Evolutionary conservation across 371 early-diverging fungal species (phyloP).

Genomic region (Mucor circinelloides): DNA sequence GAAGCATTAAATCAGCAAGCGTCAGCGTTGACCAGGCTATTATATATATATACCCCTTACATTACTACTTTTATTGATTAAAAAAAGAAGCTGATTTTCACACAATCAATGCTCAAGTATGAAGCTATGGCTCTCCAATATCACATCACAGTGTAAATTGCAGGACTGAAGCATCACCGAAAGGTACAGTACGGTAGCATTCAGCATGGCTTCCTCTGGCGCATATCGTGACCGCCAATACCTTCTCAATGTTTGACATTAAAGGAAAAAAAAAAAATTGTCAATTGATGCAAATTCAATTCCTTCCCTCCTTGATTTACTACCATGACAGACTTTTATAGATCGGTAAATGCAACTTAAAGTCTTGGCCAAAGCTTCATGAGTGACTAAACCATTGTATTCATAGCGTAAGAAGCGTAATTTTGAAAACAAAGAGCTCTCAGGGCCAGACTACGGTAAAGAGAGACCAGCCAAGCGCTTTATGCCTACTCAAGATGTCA

Average conservation of each 20-base stretch:
- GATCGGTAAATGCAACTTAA: conserved; percentile 16
- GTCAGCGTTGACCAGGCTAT: background rate
- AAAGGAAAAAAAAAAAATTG: background rate
- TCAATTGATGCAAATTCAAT: background rate
- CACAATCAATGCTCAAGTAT: no score
- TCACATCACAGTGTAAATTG: background rate
- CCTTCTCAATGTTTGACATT: background rate
- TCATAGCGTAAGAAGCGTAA: conserved; percentile 33
- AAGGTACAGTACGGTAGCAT: background rate
- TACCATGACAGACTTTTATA: conserved; percentile 21
- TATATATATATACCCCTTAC: background rate
- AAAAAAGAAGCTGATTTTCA: no score
- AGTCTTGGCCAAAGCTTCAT: background rate
- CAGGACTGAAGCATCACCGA: background rate
- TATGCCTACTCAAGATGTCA: conserved; percentile 23
- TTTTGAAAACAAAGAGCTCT: conserved; percentile 52
- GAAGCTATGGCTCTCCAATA: no score
- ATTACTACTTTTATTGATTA: background rate
- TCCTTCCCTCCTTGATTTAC: background rate
- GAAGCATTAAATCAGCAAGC: background rate
- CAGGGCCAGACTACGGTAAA: conserved; percentile 54
- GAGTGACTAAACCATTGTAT: background rate
- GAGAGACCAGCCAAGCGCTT: conserved; percentile 30
- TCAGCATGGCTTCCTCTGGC: background rate
- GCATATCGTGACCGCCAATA: background rate